These are phyloP conservation scores for Neofusicoccum sp. DNA, from an alignment of 2,329 filamentous ascomycete species.

Conservation along the genomic window DNA sequence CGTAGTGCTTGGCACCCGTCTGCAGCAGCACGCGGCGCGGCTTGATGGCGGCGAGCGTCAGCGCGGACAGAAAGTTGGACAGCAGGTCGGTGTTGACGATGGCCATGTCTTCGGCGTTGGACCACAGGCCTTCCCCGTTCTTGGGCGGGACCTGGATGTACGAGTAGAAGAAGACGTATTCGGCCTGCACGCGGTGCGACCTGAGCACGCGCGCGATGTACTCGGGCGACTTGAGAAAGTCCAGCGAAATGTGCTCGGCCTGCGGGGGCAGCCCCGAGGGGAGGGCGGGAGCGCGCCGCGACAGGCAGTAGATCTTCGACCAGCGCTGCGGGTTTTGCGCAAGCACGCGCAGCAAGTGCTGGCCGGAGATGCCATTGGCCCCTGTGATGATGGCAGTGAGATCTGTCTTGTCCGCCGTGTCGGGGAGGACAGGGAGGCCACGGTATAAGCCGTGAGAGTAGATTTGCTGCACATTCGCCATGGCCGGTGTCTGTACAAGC, in stretches of 20 bases:
- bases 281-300: slow-evolving; percentile 46
- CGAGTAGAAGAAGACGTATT: slow-evolving; percentile 55
- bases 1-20: slow-evolving; percentile 55
- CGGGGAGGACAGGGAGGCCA: slow-evolving; percentile 48
- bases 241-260: slow-evolving; percentile 44
- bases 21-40: slow-evolving; percentile 52
- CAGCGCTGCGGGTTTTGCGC: slow-evolving; percentile 48
- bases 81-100: slow-evolving; percentile 48
- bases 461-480: slow-evolving; percentile 19
- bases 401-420: slow-evolving; percentile 33
- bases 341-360: slow-evolving; percentile 51
- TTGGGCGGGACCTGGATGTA: slow-evolving; percentile 54
- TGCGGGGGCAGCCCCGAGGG: slow-evolving; percentile 32
- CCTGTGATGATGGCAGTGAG: slow-evolving; percentile 55
- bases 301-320: slow-evolving; percentile 53
- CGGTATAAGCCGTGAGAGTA: slow-evolving; percentile 48
- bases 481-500: neutral
- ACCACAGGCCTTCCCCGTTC: slow-evolving; percentile 46
- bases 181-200: slow-evolving; percentile 33
- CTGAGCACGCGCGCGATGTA: slow-evolving; percentile 38
- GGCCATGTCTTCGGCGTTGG: slow-evolving; percentile 50
- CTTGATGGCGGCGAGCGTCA: slow-evolving; percentile 42
- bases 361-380: slow-evolving; percentile 55
- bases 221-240: slow-evolving; percentile 39
- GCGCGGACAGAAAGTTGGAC: slow-evolving; percentile 48